A percentile compares a stretch with the other conserved stretches of the same genome.
phyloP scores from a whole-genome alignment of 2,329 filamentous ascomycete species.

The Pseudogymnoascus sp. region DNA sequence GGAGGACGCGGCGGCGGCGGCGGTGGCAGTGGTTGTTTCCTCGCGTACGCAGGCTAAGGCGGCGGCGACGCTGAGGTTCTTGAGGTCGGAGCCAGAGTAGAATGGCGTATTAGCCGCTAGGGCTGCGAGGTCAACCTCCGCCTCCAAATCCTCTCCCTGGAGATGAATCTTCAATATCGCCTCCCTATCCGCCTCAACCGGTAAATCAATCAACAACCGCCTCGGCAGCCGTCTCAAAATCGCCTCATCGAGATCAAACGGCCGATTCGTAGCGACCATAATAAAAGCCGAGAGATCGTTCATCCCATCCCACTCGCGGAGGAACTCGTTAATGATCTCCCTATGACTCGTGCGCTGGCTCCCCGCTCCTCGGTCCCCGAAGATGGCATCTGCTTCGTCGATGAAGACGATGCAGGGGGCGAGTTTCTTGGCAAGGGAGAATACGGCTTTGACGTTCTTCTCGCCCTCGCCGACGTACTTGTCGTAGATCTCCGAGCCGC shows the following conservation, averaged over 20 bases:
- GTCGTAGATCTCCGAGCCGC: slow-evolving; percentile 84
- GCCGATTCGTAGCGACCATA: slow-evolving; percentile 95
- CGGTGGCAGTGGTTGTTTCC: slow-evolving; percentile 44
- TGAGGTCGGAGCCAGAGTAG: slow-evolving; percentile 77
- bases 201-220: slow-evolving; percentile 65
- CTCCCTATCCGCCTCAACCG: slow-evolving; percentile 55
- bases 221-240: slow-evolving; percentile 69
- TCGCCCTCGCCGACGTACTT: slow-evolving; percentile 96
- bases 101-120: slow-evolving; percentile 62
- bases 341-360: slow-evolving; percentile 64
- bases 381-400: slow-evolving; percentile 90
- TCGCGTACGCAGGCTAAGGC: slow-evolving; percentile 73
- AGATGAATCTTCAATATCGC: slow-evolving; percentile 67
- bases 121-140: slow-evolving; percentile 50
- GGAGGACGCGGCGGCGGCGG: slow-evolving; percentile 34
- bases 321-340: slow-evolving; percentile 92
- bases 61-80: slow-evolving; percentile 73
- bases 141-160: slow-evolving; percentile 55
- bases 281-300: slow-evolving; percentile 78
- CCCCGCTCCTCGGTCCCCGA: slow-evolving; percentile 64
- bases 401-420: slow-evolving; percentile 92
- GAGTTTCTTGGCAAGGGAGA: slow-evolving; percentile 83
- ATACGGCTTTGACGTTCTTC: slow-evolving; percentile 90
- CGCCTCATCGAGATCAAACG: slow-evolving; percentile 88
- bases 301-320: slow-evolving; percentile 95